These are phyloP conservation scores for Phallus indusiatus DNA, from an alignment of 768 basidiomycete species.

Conservation along the genomic window DNA sequence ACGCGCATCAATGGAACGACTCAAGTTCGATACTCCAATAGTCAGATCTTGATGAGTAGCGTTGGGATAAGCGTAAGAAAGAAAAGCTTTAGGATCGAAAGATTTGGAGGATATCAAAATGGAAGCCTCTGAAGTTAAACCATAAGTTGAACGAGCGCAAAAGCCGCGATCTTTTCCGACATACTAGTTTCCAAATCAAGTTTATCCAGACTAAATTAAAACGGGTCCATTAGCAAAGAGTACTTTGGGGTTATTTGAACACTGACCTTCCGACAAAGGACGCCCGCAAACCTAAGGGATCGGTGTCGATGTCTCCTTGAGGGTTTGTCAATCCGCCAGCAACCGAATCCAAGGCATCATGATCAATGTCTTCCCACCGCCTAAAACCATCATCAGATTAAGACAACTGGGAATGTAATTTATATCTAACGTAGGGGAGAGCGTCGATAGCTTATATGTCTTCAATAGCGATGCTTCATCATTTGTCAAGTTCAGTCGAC, in stretches of 20 bases:
- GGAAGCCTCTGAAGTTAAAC: conserved; percentile 47
- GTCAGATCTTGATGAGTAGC: conserved; percentile 90
- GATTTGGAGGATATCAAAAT: conserved; percentile 85
- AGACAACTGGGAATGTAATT: neutral
- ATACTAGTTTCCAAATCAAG: conserved; percentile 75
- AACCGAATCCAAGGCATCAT: conserved; percentile 70
- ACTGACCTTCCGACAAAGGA: conserved; percentile 29
- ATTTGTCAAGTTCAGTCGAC: conserved; percentile 55
- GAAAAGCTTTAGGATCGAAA: conserved; percentile 91
- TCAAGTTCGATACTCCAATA: conserved; percentile 63
- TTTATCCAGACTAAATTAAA: conserved; percentile 48
- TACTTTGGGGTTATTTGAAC: conserved; percentile 3
- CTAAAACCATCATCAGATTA: conserved; percentile 29
- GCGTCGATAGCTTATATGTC: conserved; percentile 73
- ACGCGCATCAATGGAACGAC: conserved; percentile 75
- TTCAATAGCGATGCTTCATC: conserved; percentile 82
- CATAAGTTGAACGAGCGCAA: conserved; percentile 8
- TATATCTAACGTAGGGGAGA: conserved; percentile 57
- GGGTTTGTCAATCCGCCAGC: conserved; percentile 58
- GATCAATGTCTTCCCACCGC: conserved; percentile 85
- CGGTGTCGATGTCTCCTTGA: conserved; percentile 50
- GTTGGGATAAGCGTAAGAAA: conserved; percentile 86
- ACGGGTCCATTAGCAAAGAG: neutral
- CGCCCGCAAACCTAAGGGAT: conserved; percentile 72
- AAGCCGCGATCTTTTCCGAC: conserved; percentile 20